These are phyloP conservation scores for Biscutella laevigata DNA, from an alignment of 441 rosid species.

Conservation along the genomic window DNA sequence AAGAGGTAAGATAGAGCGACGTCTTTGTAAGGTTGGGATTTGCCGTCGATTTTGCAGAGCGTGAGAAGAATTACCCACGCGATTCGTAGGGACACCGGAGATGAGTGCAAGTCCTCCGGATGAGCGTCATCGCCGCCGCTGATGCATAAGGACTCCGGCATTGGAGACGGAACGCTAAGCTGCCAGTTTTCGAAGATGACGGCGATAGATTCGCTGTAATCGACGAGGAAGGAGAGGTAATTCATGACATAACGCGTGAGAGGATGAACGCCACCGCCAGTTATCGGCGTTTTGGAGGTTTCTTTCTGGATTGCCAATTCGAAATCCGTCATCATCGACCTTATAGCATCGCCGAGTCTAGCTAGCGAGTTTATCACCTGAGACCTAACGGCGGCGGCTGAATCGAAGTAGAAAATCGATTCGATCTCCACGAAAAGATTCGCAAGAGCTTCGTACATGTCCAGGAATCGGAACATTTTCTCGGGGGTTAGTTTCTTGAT, in stretches of 20 bases:
- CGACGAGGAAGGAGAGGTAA: slow-evolving; percentile 53
- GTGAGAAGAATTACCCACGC: slow-evolving; percentile 67
- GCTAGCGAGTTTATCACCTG: slow-evolving; percentile 49
- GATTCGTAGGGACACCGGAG: slow-evolving; percentile 36
- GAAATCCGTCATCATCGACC: slow-evolving; percentile 34
- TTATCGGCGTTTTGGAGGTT: slow-evolving; percentile 30
- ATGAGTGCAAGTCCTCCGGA: slow-evolving; percentile 26
- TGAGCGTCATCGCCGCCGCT: slow-evolving; percentile 30
- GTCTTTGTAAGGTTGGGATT: slow-evolving; percentile 58
- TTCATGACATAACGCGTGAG: slow-evolving; percentile 46
- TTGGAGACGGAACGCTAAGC: slow-evolving; percentile 24
- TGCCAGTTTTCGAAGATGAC: slow-evolving; percentile 50
- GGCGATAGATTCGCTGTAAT: slow-evolving; percentile 42
- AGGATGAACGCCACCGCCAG: slow-evolving; percentile 53
- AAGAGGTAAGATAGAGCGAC: slow-evolving; percentile 68
- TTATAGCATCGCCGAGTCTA: slow-evolving; percentile 38
- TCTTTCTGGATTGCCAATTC: slow-evolving; percentile 47
- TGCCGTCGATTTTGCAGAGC: slow-evolving; percentile 74
- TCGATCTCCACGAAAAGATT: slow-evolving; percentile 44
- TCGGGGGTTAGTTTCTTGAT: slow-evolving; percentile 45
- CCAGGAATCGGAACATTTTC: slow-evolving; percentile 46
- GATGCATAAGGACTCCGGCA: slow-evolving; percentile 35
- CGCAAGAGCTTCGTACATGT: slow-evolving; percentile 53
- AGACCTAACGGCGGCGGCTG: slow-evolving; percentile 37
- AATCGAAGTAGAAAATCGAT: slow-evolving; percentile 51